phyloP scores from a whole-genome alignment of 805 yeast species.

The Candida ulmi region DNA sequence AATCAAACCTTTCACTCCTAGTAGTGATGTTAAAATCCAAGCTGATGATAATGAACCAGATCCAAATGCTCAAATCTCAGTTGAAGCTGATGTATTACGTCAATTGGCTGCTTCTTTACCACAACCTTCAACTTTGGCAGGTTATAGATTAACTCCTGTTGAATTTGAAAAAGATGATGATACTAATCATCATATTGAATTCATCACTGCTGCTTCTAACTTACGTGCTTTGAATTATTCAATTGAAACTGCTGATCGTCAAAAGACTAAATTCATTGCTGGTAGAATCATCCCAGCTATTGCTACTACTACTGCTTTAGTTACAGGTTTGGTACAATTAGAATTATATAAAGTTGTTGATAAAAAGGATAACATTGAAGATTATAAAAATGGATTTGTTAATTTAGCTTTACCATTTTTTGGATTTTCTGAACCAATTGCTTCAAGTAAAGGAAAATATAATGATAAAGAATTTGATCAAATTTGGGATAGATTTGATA shows the following conservation, averaged over 20 bases:
- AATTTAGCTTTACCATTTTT: constrained; percentile 92
- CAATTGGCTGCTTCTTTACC: constrained; percentile 76
- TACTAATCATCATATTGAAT: constrained; percentile 92
- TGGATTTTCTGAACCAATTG: constrained; percentile 95
- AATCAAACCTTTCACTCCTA: constrained; percentile 69
- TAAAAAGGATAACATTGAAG: constrained; percentile 67
- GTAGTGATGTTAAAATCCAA: constrained; percentile 72
- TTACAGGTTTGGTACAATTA: constrained; percentile 88
- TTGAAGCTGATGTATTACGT: constrained; percentile 61
- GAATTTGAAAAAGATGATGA: constrained; percentile 99
- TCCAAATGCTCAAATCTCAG: constrained; percentile 51
- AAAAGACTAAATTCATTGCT: constrained; percentile 93
- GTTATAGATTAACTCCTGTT: constrained; percentile 80
- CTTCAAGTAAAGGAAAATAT: constrained; percentile 76
- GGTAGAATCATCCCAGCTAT: constrained; percentile 98
- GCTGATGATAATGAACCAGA: constrained; percentile 85
- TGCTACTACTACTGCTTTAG: constrained; percentile 98
- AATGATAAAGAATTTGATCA: constrained; percentile 74
- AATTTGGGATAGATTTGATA: constrained; percentile 93
- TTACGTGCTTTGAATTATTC: constrained; percentile 90
- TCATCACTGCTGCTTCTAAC: constrained; percentile 92
- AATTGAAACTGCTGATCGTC: constrained; percentile 83
- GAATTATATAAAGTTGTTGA: constrained; percentile 90
- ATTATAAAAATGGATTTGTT: constrained; percentile 87
- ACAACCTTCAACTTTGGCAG: constrained; percentile 81